Base-by-base conservation (phyloP, 2,329 filamentous ascomycete species). In the Colletotrichum sojae region DNA sequence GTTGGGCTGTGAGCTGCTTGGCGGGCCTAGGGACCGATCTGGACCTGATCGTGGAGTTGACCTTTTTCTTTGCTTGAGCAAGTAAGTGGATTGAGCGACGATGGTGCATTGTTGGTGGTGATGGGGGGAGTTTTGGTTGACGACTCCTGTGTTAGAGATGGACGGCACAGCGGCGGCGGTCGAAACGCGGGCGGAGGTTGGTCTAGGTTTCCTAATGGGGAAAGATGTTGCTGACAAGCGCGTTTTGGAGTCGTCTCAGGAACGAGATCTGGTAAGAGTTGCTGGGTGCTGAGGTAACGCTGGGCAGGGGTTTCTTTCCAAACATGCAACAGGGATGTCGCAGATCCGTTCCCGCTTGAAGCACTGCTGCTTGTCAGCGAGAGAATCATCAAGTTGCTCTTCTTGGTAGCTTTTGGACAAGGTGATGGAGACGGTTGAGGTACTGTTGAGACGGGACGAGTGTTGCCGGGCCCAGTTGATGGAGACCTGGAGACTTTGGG, bases 181-280 rank as follows among this genome's bases (percentile, higher is more conserved):
- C 43, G 22, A 43, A 27, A 57, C 40, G 22, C 27, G 40, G 13
- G 6, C 43, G 12, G 16, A 36, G 48, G 40, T 12, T 31, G 58
- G 58, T 39, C 46, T 52, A 15, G 13, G 16, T 45, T 46, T 48
- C 53, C 48, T n/a, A 16, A 56, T 27, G 12, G 52, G 62, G 49
- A 20, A 53, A 54, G 40, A 8, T 36, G 27, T 49, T 49, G 46
- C 18, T 22, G 46, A 20, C 46, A 49, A 63, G 20, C 20, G 53
- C 48, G 67, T 71, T 71, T 69, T 61, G 66, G 16, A 71, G 52
- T 22, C 52, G 69, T 71, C 66, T 70, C 69, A 71, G 66, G 59
- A 45, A 70, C 61, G 4, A 3, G 22, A 25, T 25, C 22, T 25
- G 22, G 22, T 25, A 25, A 25, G 3, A 22, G 22, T 22, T 22